Evolutionary conservation across 352 stramenopile genomes (phyloP).

Genomic region (Pythium brassicae): DNA sequence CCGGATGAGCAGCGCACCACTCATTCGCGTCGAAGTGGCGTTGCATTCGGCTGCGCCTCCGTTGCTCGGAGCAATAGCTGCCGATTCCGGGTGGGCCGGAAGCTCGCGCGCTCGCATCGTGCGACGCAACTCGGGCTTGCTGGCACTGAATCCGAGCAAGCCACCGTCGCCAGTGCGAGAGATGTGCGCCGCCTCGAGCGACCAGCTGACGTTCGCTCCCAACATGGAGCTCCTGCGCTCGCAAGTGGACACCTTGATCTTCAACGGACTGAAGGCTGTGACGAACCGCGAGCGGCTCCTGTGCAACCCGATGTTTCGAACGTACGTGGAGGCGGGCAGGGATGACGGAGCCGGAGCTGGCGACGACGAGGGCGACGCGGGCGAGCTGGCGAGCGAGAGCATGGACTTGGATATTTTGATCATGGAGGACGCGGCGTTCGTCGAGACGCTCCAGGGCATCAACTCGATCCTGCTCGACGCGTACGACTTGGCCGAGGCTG

Average conservation of each 20-base stretch:
- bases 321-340: conserved; percentile 55
- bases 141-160: conserved; percentile 10
- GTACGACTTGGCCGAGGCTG: conserved; percentile 46
- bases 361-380: conserved; percentile 25
- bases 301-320: conserved; percentile 56
- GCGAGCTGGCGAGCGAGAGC: conserved; percentile 33
- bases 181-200: conserved; percentile 8
- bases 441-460: conserved; percentile 50
- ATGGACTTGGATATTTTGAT: conserved; percentile 81
- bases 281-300: conserved; percentile 63
- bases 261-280: conserved; percentile 60
- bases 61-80: conserved; percentile 6
- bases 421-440: conserved; percentile 62
- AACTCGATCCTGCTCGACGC: conserved; percentile 49
- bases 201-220: conserved; percentile 48
- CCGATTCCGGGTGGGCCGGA: neutral
- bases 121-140: conserved; percentile 18
- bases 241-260: conserved; percentile 66
- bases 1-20: conserved; percentile 13
- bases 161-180: conserved; percentile 2
- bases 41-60: conserved; percentile 20
- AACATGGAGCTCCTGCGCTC: conserved; percentile 47
- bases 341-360: conserved; percentile 34
- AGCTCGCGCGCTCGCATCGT: conserved; percentile 8
- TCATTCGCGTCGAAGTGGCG: conserved; percentile 77